Base-by-base conservation (phyloP, 2,329 filamentous ascomycete genomes). In the Colletotrichum tamarilloi region DNA sequence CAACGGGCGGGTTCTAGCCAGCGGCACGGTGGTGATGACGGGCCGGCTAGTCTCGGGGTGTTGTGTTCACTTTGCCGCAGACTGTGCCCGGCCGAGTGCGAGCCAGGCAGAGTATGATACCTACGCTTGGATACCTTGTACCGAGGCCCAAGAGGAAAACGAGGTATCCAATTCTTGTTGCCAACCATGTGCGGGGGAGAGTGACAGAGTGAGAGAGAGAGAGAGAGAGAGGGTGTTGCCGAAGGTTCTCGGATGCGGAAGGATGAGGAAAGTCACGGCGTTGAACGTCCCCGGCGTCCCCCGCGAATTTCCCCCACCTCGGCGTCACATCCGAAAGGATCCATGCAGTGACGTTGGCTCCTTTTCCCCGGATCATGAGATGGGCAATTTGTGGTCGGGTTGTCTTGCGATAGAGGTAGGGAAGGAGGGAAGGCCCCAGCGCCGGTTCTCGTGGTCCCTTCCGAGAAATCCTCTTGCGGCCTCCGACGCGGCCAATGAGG, bases 391-490 rank as follows among this genome's bases (percentile, higher is more conserved):
- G 28, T 32, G 56, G 24, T 32, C 24, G 28, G 16, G 11, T 66
- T 19, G 16, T n/a, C 46, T 58, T 70, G 30, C 38, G 35, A 72
- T 42, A 7, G 19, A n/a, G 7, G 14, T 0, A 19, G 49, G 60
- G 58, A 49, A 8, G 42, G 16, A 49, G 16, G 42, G 42, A n/a
- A 59, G 62, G 65, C 30, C 65, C 69, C 69, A 63, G 35, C 58
- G 53, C 68, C 67, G 74, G 53, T 74, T 75, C 62, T 75, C 74
- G 68, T 42, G 38, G 38, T 59, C 65, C 38, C 56, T 75, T 69
- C 74, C 72, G 72, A 72, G 59, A 73, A 68, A 71, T 74, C 64
- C 69, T 73, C 68, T 74, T 74, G 46, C 26, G 16, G 22, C 46
- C 38, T 49, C 55, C 57, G 38, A 55, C 46, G 26, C 60, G 49